These are phyloP conservation scores for Phaeomoniella chlamydospora DNA, from an alignment of 2,329 filamentous ascomycete species.

Conservation along the genomic window DNA sequence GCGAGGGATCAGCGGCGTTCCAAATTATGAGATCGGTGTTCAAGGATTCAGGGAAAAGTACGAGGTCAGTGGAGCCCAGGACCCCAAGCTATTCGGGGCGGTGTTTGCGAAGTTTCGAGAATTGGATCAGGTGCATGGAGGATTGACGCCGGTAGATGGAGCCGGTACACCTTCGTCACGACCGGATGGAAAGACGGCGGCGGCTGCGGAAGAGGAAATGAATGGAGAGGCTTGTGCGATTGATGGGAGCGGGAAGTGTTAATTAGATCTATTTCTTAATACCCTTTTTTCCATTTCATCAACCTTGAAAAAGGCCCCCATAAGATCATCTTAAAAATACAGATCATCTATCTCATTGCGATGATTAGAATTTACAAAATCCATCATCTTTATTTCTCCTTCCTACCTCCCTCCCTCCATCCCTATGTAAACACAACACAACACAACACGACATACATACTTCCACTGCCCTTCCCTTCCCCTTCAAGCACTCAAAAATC, in stretches of 20 bases:
- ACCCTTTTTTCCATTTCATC: no score
- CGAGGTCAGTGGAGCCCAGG: conserved; percentile 58
- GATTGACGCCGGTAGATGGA: not conserved
- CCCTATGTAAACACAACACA: no score
- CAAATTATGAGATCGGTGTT: conserved; percentile 57
- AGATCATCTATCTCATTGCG: no score
- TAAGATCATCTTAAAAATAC: no score
- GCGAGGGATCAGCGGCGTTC: conserved; percentile 52
- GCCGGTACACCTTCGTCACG: not conserved
- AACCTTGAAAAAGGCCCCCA: no score
- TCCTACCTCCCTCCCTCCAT: no score
- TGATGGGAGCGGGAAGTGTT: not conserved
- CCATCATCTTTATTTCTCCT: no score
- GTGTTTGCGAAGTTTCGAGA: conserved; percentile 48
- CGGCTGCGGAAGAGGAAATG: not conserved
- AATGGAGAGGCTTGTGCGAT: not conserved
- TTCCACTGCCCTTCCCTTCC: no score
- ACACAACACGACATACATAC: no score
- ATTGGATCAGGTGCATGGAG: conserved; percentile 12
- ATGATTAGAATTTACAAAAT: no score
- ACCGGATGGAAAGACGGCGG: not conserved
- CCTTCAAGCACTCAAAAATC: no score
- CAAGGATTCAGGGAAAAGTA: conserved; percentile 31
- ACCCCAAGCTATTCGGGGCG: conserved; percentile 50
- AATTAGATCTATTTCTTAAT: not conserved